These are phyloP conservation scores for Trametes hirsuta DNA, from an alignment of 1,284 basidiomycete species.

Conservation along the genomic window DNA sequence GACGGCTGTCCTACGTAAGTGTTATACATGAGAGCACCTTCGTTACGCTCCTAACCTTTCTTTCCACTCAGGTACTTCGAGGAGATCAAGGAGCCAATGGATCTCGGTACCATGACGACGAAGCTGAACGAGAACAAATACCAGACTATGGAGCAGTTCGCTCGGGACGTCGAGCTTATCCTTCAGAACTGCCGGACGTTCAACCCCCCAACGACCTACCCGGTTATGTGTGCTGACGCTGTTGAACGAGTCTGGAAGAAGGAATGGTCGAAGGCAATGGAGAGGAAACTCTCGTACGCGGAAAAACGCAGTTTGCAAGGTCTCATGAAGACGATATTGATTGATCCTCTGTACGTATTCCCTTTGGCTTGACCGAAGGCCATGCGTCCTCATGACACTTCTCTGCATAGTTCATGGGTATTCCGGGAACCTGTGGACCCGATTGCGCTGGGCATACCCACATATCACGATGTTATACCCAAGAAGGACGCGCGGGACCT, in stretches of 20 bases:
- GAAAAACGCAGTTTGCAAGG: conserved; percentile 84
- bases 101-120: conserved; percentile 82
- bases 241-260: conserved; percentile 80
- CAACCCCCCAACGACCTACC: conserved; percentile 83
- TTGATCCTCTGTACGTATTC: conserved; percentile 68
- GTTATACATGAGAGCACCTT: neutral
- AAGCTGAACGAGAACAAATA: conserved; percentile 77
- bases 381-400: conserved; percentile 1
- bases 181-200: conserved; percentile 90
- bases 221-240: conserved; percentile 70
- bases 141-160: conserved; percentile 80
- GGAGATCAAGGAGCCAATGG: conserved; percentile 95
- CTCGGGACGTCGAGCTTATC: conserved; percentile 81
- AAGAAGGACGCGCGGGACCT: conserved; percentile 89
- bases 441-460: conserved; percentile 75
- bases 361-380: too few relatives aligned
- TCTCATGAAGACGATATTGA: conserved; percentile 72
- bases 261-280: conserved; percentile 85
- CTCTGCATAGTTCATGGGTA: conserved; percentile 59
- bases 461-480: conserved; percentile 83
- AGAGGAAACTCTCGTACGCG: conserved; percentile 74
- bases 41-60: conserved; percentile 10
- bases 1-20: conserved; percentile 89
- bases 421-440: conserved; percentile 90
- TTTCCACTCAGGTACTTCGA: conserved; percentile 75